phyloP scores from a whole-genome alignment of 495 filamentous ascomycete species.

The Eremomyces bilateralis region DNA sequence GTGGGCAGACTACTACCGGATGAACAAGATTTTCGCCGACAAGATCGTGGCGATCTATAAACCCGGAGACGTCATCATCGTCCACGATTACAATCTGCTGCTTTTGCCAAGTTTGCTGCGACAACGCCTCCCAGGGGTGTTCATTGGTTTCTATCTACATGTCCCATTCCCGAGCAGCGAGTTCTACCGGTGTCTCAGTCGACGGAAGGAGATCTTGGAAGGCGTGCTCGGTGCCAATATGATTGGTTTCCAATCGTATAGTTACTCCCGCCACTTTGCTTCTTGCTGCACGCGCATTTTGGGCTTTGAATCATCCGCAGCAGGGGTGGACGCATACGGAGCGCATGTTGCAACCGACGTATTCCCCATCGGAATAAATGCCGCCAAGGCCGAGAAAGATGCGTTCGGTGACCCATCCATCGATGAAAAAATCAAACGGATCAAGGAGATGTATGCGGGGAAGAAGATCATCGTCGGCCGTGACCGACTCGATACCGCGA shows the following conservation, averaged over 20 bases:
- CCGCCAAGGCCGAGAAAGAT: slow-evolving; percentile 39
- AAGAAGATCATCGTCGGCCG: slow-evolving; percentile 90
- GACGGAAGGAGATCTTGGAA: slow-evolving; percentile 68
- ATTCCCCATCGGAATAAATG: slow-evolving; percentile 81
- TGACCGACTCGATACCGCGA: slow-evolving; percentile 71
- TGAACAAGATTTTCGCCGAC: slow-evolving; percentile 76
- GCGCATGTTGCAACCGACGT: slow-evolving; percentile 72
- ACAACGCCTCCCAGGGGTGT: slow-evolving; percentile 60
- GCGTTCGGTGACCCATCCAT: slow-evolving; percentile 47
- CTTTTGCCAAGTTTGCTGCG: slow-evolving; percentile 68
- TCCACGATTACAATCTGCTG: slow-evolving; percentile 83
- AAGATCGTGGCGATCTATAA: slow-evolving; percentile 67
- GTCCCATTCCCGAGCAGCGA: slow-evolving; percentile 88
- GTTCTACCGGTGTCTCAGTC: slow-evolving; percentile 66
- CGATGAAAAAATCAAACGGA: slow-evolving; percentile 37
- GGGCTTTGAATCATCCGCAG: slow-evolving; percentile 56
- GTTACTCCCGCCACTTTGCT: slow-evolving; percentile 77
- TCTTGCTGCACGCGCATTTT: slow-evolving; percentile 80
- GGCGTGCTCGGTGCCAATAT: slow-evolving; percentile 77
- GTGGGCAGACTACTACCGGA: slow-evolving; percentile 73
- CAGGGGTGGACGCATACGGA: slow-evolving; percentile 73
- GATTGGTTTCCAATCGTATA: slow-evolving; percentile 81
- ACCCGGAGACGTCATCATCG: slow-evolving; percentile 71
- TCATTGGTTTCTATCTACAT: slow-evolving; percentile 81
- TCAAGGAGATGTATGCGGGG: slow-evolving; percentile 51